Percentiles rank a stretch among this genome's conserved stretches.
These are phyloP conservation scores for Aspergillus carbonarius DNA, from an alignment of 2,329 filamentous ascomycete genomes.

Conservation along the genomic window DNA sequence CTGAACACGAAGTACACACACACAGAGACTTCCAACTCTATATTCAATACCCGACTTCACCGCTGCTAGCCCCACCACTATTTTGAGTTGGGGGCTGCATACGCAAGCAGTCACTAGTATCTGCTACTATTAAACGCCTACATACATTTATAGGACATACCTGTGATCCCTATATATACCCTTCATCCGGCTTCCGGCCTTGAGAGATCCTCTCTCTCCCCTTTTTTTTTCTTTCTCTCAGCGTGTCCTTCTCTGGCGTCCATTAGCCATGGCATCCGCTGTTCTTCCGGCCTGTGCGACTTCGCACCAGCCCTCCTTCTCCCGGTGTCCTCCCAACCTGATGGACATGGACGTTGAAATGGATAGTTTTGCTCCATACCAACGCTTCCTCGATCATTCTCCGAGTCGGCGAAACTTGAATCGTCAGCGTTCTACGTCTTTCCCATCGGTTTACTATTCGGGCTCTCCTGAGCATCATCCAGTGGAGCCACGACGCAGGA, in stretches of 20 bases:
- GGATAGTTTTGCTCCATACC: constrained; percentile 28
- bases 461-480: constrained; percentile 28
- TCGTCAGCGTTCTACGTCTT: constrained; percentile 21
- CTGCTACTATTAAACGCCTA: constrained; percentile 16
- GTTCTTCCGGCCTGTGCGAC: constrained; percentile 25
- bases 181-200: not conserved
- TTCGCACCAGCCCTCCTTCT: constrained; percentile 14
- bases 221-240: not conserved
- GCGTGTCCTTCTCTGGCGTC: not conserved
- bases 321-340: constrained; percentile 23
- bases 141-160: constrained; percentile 16
- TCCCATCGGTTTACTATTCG: constrained; percentile 26
- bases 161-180: constrained; percentile 2
- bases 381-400: constrained; percentile 27
- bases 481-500: constrained; percentile 22
- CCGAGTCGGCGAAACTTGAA: constrained; percentile 19
- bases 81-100: constrained; percentile 9
- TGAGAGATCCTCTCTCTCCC: not conserved
- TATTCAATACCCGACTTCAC: constrained; percentile 10
- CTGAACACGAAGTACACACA: not conserved
- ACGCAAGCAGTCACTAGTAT: constrained; percentile 20
- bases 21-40: not conserved
- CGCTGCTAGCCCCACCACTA: constrained; percentile 12
- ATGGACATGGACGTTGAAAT: constrained; percentile 14
- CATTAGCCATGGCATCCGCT: constrained; percentile 13